Percentiles rank a stretch among this genome's conserved stretches.
These are phyloP conservation scores for Aspergillus neoniger DNA, from an alignment of 2,329 filamentous ascomycete species.

Conservation along the genomic window DNA sequence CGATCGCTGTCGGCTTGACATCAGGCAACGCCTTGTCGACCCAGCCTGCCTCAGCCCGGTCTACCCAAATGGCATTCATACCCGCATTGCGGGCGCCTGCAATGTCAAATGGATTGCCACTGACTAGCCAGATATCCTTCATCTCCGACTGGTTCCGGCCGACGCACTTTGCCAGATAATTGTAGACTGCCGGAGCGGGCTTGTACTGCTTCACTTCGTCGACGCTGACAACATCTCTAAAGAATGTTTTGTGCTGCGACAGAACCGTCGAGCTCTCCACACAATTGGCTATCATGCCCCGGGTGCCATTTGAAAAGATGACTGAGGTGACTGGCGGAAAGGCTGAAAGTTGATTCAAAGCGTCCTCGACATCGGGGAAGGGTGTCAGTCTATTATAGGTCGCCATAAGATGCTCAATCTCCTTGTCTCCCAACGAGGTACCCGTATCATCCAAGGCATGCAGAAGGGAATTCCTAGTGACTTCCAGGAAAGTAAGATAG, in stretches of 20 bases:
- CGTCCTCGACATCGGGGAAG: conserved; percentile 64
- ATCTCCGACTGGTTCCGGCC: conserved; percentile 49
- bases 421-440: conserved; percentile 46
- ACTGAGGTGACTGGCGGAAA: conserved; percentile 54
- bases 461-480: conserved; percentile 63
- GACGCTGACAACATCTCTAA: conserved; percentile 62
- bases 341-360: conserved; percentile 52
- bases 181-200: conserved; percentile 63
- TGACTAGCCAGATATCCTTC: conserved; percentile 66
- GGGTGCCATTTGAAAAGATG: conserved; percentile 71
- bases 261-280: conserved; percentile 60
- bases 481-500: conserved; percentile 63
- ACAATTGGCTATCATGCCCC: conserved; percentile 63
- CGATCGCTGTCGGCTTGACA: conserved; percentile 56
- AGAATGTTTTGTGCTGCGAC: conserved; percentile 49
- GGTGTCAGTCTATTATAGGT: conserved; percentile 65
- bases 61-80: conserved; percentile 66
- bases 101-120: conserved; percentile 72
- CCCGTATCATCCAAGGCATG: conserved; percentile 65
- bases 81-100: conserved; percentile 64
- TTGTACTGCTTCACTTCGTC: conserved; percentile 65
- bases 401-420: conserved; percentile 58
- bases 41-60: conserved; percentile 65
- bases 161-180: conserved; percentile 56
- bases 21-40: conserved; percentile 59